Evolutionary conservation across 2,329 filamentous ascomycete genomes (phyloP), one percentile per base, ranked within the genome.

Genomic region (Zymoseptoria brevis): DNA sequence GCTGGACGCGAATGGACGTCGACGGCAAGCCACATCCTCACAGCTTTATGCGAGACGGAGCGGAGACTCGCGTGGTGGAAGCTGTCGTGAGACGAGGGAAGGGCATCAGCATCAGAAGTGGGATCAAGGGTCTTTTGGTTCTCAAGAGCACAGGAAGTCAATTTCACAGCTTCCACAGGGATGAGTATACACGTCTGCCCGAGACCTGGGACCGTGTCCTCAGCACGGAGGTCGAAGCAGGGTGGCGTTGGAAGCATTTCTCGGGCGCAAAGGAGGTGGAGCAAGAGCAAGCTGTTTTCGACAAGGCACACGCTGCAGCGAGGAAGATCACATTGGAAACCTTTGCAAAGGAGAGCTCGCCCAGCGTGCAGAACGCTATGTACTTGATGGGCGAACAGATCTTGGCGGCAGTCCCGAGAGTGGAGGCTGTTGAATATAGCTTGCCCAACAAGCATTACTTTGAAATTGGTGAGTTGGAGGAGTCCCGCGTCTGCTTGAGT

Each of bases 401-500:
- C 66, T 80, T 99, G 56, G 87, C 83, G 8, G 84, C 81, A 21
- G 88, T 86, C 22, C 87, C 90, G 13, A 80, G 86, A 64, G 83
- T 91, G 21, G 83, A 87, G 51, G 80, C 81, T 21, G 89, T 94
- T 50, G 83, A 87, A 68, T 97, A 96, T 73, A 81, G 87, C 8
- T 81, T 99, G 70, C 94, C 94, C 9, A 99, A 99, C 81, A 97
- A 96, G 80, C 94, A 99, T 77, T 97, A 96, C 79, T 97, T 97
- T 72, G 93, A 97, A 76, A 87, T 97, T 75, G 88, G 86, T 90
- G 78, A 77, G 87, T 80, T 59, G 22, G 57, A 41, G 19, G 35
- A 19, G 67, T 50, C 26, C 41, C 9, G 3, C 55, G 19, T 19
- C 49, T 19, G 19, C 8, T 53, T n/a, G 53, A 29, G 49, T 35